Evolutionary conservation across 768 basidiomycete species (phyloP).

Genomic region (Strobilomyces echinocephalus): DNA sequence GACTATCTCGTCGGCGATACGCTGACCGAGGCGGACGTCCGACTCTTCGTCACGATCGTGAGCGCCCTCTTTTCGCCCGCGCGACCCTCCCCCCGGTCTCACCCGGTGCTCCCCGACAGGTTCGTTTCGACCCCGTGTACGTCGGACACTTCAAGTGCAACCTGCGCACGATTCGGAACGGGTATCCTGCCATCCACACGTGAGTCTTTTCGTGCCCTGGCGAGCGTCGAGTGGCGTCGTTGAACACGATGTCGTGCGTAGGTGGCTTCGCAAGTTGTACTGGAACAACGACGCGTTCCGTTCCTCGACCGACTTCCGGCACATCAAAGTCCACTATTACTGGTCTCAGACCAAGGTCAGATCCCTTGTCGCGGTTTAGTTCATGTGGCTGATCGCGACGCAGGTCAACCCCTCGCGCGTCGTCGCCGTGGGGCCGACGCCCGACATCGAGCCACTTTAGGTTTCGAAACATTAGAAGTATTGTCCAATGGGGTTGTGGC

Average conservation of each 20-base stretch:
- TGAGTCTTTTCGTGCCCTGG: conserved; percentile 1
- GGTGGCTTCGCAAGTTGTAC: conserved; percentile 85
- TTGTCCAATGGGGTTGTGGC: neutral
- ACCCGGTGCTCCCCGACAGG: conserved; percentile 32
- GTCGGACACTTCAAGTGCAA: conserved; percentile 94
- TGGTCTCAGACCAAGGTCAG: conserved; percentile 31
- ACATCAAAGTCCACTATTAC: conserved; percentile 49
- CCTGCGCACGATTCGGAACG: conserved; percentile 75
- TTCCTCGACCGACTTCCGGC: conserved; percentile 81
- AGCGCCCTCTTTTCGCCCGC: conserved; percentile 18
- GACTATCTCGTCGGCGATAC: conserved; percentile 78
- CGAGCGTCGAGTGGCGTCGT: neutral
- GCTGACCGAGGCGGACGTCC: conserved; percentile 80
- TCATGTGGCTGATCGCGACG: neutral
- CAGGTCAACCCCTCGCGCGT: conserved; percentile 78
- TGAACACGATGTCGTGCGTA: conserved; percentile 23
- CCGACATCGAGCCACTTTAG: conserved; percentile 60
- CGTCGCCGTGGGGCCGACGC: conserved; percentile 71
- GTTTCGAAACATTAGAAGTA: neutral
- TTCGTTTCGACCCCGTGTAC: conserved; percentile 91
- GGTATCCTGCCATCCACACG: conserved; percentile 80
- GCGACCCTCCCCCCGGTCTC: neutral
- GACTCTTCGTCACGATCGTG: conserved; percentile 90
- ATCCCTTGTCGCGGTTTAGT: neutral
- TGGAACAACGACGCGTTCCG: conserved; percentile 89